Evolutionary conservation across 106 monocot genomes (phyloP), one percentile per base, ranked within the genome.

Genomic region (Acorus calamus): DNA sequence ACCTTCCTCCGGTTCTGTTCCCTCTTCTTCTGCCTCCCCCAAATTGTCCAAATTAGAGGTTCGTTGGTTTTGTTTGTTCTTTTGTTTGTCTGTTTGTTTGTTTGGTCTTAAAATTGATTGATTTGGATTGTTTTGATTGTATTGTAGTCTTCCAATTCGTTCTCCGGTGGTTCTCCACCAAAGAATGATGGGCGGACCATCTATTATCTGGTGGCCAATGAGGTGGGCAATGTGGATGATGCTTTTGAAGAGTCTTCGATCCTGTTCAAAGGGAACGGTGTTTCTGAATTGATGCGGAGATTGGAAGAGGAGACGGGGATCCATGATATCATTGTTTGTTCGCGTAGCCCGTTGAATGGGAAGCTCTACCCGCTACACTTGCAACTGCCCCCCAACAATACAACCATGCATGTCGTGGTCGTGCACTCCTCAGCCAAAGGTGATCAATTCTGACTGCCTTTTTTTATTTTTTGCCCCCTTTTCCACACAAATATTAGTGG

Each of bases 381-480:
- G 64, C 76, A 74, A 56, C 76, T 93, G 9, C 89, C 93, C 2
- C 93, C 89, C 4, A 83, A 86, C 61, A 86, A 86, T 60, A 53
- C 68, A 3, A 49, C 77, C 2, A 77, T 93, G 88, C 64, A 67
- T 71, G 72, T 88, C 46, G 85, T 88, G 47, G 61, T 93, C 12
- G 82, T 93, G n/a, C 65, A 7, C 42, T 67, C 72, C 41, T 74
- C 74, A 6, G 82, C 88, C 0, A 80, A 78, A 85, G 80, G 92
- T 88, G 65, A 60, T 28, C 28, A 28, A 28, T 28, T 28, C 28
- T 28, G 28, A 28, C 28, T 28, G 28, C 28, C 28, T 28, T 28
- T 28, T 28, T n/a, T n/a, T n/a, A n/a, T n/a, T 28, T 28, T 28
- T 28, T 28, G 28, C 28, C 28, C 28, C 1, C 28, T 28, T 28